Evolutionary conservation across 305 asterid genomes (phyloP), one percentile per base, ranked within the genome.

Genomic region (Andrographis paniculata): DNA sequence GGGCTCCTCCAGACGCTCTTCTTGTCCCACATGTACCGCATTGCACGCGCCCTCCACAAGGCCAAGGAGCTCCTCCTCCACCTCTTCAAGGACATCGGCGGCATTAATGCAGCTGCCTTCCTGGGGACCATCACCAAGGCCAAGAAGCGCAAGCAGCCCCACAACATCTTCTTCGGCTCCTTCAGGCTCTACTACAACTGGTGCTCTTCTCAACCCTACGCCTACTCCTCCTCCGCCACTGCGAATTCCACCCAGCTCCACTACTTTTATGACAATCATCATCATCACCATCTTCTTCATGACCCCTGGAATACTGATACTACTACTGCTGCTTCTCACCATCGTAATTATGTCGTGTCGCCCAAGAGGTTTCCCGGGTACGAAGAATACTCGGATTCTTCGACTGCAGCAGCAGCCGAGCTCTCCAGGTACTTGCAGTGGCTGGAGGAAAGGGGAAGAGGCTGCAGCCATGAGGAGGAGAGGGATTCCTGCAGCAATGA

Each of bases 111-210:
- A n/a, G n/a, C 30, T 24, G 4, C 30, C 30, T 24, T 24, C 30
- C 30, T 8, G 6, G 30, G 30, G 8, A 24, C 4, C 8, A 24
- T 3, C 4, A 24, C 30, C 30, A 24, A 4, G 8, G 4, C 30
- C 8, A 1, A 45, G n/a, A 21, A 20, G 2, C 20, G 22, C 31
- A 20, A 20, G 13, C 78, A 80, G 48, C 63, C n/a, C n/a, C n/a
- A n/a, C n/a, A n/a, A n/a, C n/a, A n/a, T 78, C 54, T 66, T 78
- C 17, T 67, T 87, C 51, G 86, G 87, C 24, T 87, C 96, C 4
- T 83, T 87, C 16, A 64, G 95, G 56, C 60, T 87, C 42, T 85
- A 87, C 40, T 87, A 83, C 60, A 87, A 87, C 21, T 83, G 96
- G 95, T 73, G 83, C 55, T 78, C 94, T 9, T 78, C 95, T 10